Base-by-base conservation (phyloP, 306 rosid genomes). In the Sindora glabra region DNA sequence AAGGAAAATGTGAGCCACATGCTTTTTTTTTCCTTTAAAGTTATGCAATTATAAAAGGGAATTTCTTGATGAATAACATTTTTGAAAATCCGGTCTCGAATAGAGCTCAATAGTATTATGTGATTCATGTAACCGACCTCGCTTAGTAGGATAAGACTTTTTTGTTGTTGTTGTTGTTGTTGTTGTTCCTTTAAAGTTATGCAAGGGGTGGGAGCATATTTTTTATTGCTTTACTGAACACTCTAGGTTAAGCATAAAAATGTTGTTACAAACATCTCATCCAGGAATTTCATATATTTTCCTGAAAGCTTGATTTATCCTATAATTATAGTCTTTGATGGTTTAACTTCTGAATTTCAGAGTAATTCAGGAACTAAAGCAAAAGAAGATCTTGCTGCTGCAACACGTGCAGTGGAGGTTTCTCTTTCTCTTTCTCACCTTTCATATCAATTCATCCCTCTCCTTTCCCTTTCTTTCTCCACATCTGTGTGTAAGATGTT, bases 281-380 rank as follows among this genome's bases (percentile, higher is more conserved):
- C 8, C 4, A 6, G 13, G 10, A 12, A 2, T 24, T 27, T 44
- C 29, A 7, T 5, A 10, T 49, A 17, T 60, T 36, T 64, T 25
- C 32, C 15, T 56, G 16, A 16, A 61, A 8, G 4, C 0, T 34
- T 17, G 46, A 15, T 47, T 61, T 40, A 3, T 23, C 46, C 38
- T 6, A 13, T 44, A 1, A 29, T 29, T 29, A 29, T 29, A 39
- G 47, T 46, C 1, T 68, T 55, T 66, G 44, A 75, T 71, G 57
- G 16, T 12, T 78, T 48, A 59, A 44, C 39, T 72, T 56, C 32
- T 75, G 44, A 54, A 60, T 65, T 79, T 79, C 82, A 92, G 99
- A 92, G 99, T 68, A 92, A 83, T 74, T 92, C 99, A 17, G 94
- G 99, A 59, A 86, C 95, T 41, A 92, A 92, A 78, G 99, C 99